phyloP scores from a whole-genome alignment of 768 basidiomycete genomes.

The Filobasidium floriforme region DNA sequence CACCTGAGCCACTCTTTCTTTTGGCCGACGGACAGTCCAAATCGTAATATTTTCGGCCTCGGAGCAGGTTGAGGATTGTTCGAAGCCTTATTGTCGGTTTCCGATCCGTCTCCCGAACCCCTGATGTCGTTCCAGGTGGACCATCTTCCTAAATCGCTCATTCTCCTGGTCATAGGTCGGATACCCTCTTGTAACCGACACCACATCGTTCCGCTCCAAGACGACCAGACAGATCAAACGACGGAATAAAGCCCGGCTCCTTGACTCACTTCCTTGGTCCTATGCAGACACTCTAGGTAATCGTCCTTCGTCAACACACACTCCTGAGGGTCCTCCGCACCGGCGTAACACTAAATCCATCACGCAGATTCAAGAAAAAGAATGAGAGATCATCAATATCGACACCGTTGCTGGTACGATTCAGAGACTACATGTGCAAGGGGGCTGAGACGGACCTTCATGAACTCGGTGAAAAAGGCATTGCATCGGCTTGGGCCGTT shows the following conservation, averaged over 20 bases:
- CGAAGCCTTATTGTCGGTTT: too few relatives aligned
- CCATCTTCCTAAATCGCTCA: too few relatives aligned
- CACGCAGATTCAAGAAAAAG: not conserved
- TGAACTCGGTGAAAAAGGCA: slow-evolving; percentile 74
- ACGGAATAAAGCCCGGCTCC: not conserved
- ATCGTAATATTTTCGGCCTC: too few relatives aligned
- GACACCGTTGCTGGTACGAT: not conserved
- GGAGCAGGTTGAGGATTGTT: too few relatives aligned
- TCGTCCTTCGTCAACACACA: slow-evolving; percentile 70
- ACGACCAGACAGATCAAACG: not conserved
- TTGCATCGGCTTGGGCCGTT: slow-evolving; percentile 63
- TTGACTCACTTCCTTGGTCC: slow-evolving; percentile 70
- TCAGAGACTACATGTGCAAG: not conserved
- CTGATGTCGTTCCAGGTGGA: too few relatives aligned
- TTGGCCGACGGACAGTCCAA: too few relatives aligned
- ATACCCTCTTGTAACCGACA: too few relatives aligned
- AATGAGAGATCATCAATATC: not conserved
- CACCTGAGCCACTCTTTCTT: too few relatives aligned
- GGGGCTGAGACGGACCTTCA: slow-evolving; percentile 30
- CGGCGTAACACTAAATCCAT: slow-evolving; percentile 75
- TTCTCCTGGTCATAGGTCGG: too few relatives aligned
- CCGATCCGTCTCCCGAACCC: too few relatives aligned
- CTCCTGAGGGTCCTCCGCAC: slow-evolving; percentile 63
- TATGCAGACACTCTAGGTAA: slow-evolving; percentile 86
- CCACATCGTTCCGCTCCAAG: slow-evolving; percentile 1